phyloP scores from a whole-genome alignment of 2,329 filamentous ascomycete genomes.

The Alternaria sp. region DNA sequence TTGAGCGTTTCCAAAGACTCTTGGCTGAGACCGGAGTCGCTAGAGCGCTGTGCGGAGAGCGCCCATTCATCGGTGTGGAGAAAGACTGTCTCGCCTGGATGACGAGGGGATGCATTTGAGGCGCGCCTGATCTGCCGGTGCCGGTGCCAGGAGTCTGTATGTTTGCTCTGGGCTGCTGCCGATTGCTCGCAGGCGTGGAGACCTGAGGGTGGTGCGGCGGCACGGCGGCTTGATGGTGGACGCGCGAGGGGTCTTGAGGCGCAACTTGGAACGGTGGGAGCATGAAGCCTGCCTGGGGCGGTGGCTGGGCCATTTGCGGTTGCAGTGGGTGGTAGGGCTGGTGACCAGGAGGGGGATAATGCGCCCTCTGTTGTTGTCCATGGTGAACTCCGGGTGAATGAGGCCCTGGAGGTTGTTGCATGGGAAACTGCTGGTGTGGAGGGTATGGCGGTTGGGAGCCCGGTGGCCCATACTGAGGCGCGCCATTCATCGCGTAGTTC shows the following conservation, averaged over 20 bases:
- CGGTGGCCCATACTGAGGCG: conserved; percentile 36
- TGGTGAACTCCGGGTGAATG: conserved; percentile 43
- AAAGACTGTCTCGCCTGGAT: conserved; percentile 31
- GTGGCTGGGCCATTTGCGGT: conserved; percentile 44
- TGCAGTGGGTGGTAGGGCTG: conserved; percentile 41
- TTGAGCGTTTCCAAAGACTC: conserved; percentile 38
- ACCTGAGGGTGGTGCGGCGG: conserved; percentile 35
- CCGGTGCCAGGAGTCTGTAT: conserved; percentile 23
- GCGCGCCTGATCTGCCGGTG: conserved; percentile 20
- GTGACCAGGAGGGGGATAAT: conserved; percentile 41
- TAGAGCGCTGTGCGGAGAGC: conserved; percentile 34
- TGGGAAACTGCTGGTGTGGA: conserved; percentile 35
- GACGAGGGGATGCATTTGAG: conserved; percentile 32
- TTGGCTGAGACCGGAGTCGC: conserved; percentile 40
- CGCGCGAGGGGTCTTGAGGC: conserved; percentile 52
- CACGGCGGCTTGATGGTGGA: conserved; percentile 41
- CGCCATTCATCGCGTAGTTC: conserved; percentile 30
- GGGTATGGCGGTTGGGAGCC: conserved; percentile 37
- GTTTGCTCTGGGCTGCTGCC: conserved; percentile 18
- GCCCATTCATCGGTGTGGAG: conserved; percentile 34
- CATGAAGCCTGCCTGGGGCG: conserved; percentile 55
- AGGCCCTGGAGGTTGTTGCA: conserved; percentile 33
- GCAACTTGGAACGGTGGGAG: conserved; percentile 56
- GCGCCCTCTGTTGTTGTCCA: conserved; percentile 37
- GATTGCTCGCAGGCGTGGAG: conserved; percentile 36